Base-by-base conservation (phyloP, 1,284 basidiomycete genomes). In the Rhodotorula sp. region DNA sequence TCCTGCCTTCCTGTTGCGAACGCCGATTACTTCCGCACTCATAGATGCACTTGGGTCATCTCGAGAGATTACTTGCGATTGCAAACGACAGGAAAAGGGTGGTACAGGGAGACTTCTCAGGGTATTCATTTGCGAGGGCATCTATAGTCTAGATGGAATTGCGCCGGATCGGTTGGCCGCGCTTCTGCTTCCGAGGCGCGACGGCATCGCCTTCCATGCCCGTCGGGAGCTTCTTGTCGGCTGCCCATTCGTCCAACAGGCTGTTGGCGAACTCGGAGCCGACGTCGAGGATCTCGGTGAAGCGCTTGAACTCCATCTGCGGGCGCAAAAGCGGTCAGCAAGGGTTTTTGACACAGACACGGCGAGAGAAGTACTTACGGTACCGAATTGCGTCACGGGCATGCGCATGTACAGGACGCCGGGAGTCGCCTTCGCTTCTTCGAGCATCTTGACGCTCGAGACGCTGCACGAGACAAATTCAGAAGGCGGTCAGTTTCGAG, bases 331-430 rank as follows among this genome's bases (percentile, higher is more conserved):
- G 78, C 73, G 81, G 73, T 77, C 79, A 64, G 14, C 1, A 21
- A 7, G 29, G 29, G 5, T 18, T 23, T 2, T 23, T 2, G 21
- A 3, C 34, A 1, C 34, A 51, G 31, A 47, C 43, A 43, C 20
- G 16, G 26, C 10, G 15, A 46, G 23, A 56, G n/a, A 5, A 20
- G 43, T 26, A 54, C 74, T 52, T 10, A 75, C 74, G 26, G 75
- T 76, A 31, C 75, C 75, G 48, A 75, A 76, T 48, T 75, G 71
- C 4, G 75, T 76, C 46, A 76, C 94, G 0, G 97, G 97, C 91
- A 99, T 93, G 69, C 89, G 87, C 83, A 97, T 90, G 80, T 99
- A 99, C 61, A 97, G 83, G 80, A 93, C 95, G 1, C 91, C 91
- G 8, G 90, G 90, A 7, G 90, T 87, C 5, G 87, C 87, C 81